Percentiles rank a stretch among this genome's conserved stretches.
Conservation (phyloP, 352 stramenopile genomes). For the Globisporangium orthogonon region DNA sequence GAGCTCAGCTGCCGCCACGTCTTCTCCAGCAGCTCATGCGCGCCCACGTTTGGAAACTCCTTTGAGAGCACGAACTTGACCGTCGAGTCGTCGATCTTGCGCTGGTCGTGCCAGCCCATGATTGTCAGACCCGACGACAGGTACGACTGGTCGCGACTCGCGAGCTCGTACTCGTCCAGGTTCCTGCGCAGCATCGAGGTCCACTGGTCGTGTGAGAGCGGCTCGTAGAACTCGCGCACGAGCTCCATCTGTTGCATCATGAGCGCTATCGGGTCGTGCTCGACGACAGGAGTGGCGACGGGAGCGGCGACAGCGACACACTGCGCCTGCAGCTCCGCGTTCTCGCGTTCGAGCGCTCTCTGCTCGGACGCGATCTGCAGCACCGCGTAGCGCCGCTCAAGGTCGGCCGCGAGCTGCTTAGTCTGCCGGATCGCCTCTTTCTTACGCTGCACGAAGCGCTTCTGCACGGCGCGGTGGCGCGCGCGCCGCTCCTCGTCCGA, state of each 20-base stretch:
- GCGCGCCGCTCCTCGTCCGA: slow-evolving; percentile 36
- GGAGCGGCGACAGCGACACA: neutral
- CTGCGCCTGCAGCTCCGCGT: slow-evolving; percentile 21
- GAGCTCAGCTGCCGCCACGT: slow-evolving; percentile 27
- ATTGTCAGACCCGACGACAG: slow-evolving; percentile 24
- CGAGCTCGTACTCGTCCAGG: slow-evolving; percentile 26
- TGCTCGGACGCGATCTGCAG: slow-evolving; percentile 33
- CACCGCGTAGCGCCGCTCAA: slow-evolving; percentile 33
- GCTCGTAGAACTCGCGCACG: slow-evolving; percentile 34
- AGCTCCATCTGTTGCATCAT: slow-evolving; percentile 31
- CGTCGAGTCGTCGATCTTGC: slow-evolving; percentile 27
- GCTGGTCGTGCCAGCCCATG: slow-evolving; percentile 50
- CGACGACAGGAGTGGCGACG: neutral
- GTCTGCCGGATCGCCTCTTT: slow-evolving; percentile 35
- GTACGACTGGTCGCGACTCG: slow-evolving; percentile 19
- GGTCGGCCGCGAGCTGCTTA: slow-evolving; percentile 21
- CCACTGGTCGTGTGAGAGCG: slow-evolving; percentile 14
- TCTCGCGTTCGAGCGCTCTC: slow-evolving; percentile 24
- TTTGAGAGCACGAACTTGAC: slow-evolving; percentile 47
- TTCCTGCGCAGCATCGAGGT: slow-evolving; percentile 15
- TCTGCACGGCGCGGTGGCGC: slow-evolving; percentile 41
- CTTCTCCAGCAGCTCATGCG: slow-evolving; percentile 28
- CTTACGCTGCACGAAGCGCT: slow-evolving; percentile 50
- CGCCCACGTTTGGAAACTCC: slow-evolving; percentile 25
- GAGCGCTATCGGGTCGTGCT: neutral